A percentile compares a stretch with the other conserved stretches of the same genome.
phyloP scores from a whole-genome alignment of 495 filamentous ascomycete species.

The Neurospora sp. region DNA sequence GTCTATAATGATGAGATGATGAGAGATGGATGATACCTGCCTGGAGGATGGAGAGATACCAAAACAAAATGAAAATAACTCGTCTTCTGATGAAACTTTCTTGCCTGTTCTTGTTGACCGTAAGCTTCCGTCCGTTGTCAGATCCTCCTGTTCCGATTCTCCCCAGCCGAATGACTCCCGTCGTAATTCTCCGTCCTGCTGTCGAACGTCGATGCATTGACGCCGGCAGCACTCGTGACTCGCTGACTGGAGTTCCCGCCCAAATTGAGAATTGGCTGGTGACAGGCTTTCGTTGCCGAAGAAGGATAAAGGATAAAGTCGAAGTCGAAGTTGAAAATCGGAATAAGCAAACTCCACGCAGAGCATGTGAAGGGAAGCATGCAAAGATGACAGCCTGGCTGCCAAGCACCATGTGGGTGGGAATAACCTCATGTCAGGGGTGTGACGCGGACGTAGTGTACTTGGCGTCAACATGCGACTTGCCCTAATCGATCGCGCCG shows the following conservation, averaged over 20 bases:
- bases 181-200: no score
- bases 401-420: neutral
- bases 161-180: no score
- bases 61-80: neutral
- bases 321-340: neutral
- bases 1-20: neutral
- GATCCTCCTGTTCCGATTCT: no score
- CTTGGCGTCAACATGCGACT: neutral
- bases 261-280: no score
- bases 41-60: neutral
- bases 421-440: neutral
- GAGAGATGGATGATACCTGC: neutral
- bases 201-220: no score
- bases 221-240: no score
- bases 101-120: neutral
- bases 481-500: no score
- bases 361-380: neutral
- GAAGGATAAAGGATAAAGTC: no score
- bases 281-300: no score
- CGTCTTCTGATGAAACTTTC: neutral
- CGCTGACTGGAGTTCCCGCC: no score
- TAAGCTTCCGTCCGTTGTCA: no score
- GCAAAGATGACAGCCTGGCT: neutral
- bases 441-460: no score
- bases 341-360: neutral